These are phyloP conservation scores for Breynia disticha DNA, from an alignment of 441 rosid genomes.

Conservation along the genomic window DNA sequence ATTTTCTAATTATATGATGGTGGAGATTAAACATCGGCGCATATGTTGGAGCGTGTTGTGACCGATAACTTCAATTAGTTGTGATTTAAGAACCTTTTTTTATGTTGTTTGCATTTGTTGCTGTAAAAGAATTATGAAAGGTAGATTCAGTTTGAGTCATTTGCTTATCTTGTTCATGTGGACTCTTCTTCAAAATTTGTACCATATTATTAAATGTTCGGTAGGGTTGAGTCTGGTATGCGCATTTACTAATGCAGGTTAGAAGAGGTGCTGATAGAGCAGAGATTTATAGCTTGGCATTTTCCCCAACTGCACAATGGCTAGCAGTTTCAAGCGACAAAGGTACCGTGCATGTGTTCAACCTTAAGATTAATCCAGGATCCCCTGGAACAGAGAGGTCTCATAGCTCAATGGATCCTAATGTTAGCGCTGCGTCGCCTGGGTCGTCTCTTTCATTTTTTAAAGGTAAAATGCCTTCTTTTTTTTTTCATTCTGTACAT, in stretches of 20 bases:
- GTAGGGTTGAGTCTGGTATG: conserved; percentile 1
- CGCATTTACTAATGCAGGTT: conserved; percentile 26
- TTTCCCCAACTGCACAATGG: conserved; percentile 57
- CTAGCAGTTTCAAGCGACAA: conserved; percentile 70
- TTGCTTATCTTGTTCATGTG: no score
- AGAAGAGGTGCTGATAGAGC: conserved; percentile 81
- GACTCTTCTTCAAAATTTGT: neutral
- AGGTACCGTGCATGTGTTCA: conserved; percentile 65
- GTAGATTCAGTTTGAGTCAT: no score
- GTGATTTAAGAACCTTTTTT: no score
- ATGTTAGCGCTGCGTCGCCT: conserved; percentile 20
- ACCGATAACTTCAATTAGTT: no score
- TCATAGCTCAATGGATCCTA: conserved; percentile 18
- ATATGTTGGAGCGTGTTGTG: no score
- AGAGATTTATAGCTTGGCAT: conserved; percentile 61
- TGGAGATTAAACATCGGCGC: no score
- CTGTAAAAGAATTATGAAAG: no score
- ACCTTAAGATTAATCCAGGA: conserved; percentile 46
- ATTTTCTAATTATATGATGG: no score
- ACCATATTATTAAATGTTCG: neutral
- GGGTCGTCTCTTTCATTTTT: conserved; percentile 47
- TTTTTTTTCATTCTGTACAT: neutral
- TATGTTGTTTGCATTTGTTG: no score
- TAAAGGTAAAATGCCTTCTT: conserved; percentile 27
- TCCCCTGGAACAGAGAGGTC: conserved; percentile 30